These are phyloP conservation scores for Drechslera avenae DNA, from an alignment of 2,329 filamentous ascomycete species.

Conservation along the genomic window DNA sequence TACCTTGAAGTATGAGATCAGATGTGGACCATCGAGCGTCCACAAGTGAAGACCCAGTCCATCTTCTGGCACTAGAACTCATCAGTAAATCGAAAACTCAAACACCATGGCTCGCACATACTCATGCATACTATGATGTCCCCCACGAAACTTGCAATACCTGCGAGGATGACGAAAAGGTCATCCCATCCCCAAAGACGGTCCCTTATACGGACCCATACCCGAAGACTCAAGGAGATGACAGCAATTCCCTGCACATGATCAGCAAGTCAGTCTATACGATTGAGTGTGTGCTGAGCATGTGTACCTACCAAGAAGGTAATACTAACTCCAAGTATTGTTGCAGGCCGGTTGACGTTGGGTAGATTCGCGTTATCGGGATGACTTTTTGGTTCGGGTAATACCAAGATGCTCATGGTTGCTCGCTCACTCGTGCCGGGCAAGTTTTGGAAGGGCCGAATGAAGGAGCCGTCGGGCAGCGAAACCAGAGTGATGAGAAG, in stretches of 20 bases:
- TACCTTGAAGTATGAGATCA: constrained; percentile 40
- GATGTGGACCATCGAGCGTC: constrained; percentile 23
- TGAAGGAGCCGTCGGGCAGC: not conserved
- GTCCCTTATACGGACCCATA: constrained; percentile 39
- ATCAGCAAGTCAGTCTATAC: constrained; percentile 6
- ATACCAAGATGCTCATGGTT: constrained; percentile 2
- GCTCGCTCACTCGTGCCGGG: not conserved
- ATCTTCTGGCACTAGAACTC: constrained; percentile 34
- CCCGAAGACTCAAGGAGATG: constrained; percentile 34
- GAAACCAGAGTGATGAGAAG: not conserved
- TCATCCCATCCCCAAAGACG: constrained; percentile 46
- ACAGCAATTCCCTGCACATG: constrained; percentile 28
- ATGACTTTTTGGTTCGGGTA: constrained; percentile 18
- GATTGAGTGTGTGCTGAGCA: not conserved
- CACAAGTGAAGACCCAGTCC: constrained; percentile 44
- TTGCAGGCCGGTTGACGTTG: constrained; percentile 36
- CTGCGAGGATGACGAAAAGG: constrained; percentile 39
- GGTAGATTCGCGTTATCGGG: constrained; percentile 39
- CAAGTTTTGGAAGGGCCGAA: not conserved
- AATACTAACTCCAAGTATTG: constrained; percentile 34
- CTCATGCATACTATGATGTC: constrained; percentile 39
- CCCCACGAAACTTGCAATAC: constrained; percentile 29
- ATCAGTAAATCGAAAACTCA: constrained; percentile 7
- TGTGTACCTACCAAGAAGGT: constrained; percentile 36
- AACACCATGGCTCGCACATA: constrained; percentile 21